phyloP scores from a whole-genome alignment of 345 rosid species.

The Ceriops tagal region DNA sequence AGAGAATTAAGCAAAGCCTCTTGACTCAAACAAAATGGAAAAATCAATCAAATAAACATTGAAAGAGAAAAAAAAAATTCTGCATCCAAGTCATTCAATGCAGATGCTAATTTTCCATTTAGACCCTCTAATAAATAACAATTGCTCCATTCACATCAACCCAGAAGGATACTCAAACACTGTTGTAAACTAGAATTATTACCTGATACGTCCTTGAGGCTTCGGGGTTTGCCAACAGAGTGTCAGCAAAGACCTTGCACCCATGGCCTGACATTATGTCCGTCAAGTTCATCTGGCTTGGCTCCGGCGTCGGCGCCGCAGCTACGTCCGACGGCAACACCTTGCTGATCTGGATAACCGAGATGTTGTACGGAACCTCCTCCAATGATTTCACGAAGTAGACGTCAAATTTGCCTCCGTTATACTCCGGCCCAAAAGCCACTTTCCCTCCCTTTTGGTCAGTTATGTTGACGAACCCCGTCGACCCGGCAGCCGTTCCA shows the following conservation, averaged over 20 bases:
- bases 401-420: conserved; percentile 49
- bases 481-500: conserved; percentile 71
- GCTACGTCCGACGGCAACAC: conserved; percentile 65
- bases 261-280: conserved; percentile 85
- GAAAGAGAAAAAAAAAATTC: background rate
- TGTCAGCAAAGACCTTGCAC: conserved; percentile 80
- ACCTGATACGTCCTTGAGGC: conserved; percentile 71
- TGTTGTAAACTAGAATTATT: background rate
- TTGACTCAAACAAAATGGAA: too few species aligned
- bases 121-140: background rate
- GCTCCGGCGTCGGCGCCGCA: conserved; percentile 80
- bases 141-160: background rate
- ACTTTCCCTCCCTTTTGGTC: conserved; percentile 84
- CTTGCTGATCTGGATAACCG: conserved; percentile 84
- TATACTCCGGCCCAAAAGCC: conserved; percentile 61
- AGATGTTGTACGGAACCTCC: conserved; percentile 83
- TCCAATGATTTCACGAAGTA: conserved; percentile 65
- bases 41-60: background rate
- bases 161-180: too few species aligned
- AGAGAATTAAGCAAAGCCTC: too few species aligned
- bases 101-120: background rate
- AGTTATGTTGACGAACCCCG: conserved; percentile 92
- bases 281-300: conserved; percentile 63
- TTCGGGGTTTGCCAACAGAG: conserved; percentile 51
- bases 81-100: background rate